Conservation (phyloP, 2,329 filamentous ascomycete species). For the Fusarium secorum region DNA sequence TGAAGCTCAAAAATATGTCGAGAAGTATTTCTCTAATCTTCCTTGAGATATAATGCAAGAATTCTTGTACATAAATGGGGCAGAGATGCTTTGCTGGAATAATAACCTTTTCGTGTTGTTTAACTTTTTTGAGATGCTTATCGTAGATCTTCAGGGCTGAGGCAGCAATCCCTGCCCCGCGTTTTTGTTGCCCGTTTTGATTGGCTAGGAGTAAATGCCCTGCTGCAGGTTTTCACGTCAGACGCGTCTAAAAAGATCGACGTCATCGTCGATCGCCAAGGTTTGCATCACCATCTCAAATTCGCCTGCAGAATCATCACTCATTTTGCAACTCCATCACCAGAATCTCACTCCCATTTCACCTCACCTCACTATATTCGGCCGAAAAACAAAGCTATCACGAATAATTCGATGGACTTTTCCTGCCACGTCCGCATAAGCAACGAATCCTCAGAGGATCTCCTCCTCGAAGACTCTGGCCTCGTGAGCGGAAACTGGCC, state of each 20-base stretch:
- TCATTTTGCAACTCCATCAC: not conserved
- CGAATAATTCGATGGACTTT: conserved; percentile 15
- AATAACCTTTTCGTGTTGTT: fast-evolving
- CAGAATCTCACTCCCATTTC: not conserved
- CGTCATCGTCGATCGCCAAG: conserved; percentile 6
- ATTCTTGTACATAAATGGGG: fast-evolving
- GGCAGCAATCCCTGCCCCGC: not conserved
- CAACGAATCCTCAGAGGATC: conserved; percentile 16
- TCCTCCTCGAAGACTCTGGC: conserved; percentile 22
- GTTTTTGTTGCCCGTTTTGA: fast-evolving
- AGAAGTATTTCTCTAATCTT: fast-evolving
- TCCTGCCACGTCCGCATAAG: conserved; percentile 17
- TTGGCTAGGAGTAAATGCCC: not conserved
- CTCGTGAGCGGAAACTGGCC: conserved; percentile 19
- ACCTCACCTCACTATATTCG: not conserved
- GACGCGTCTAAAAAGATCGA: not conserved
- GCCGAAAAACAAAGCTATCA: too few species aligned
- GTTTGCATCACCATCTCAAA: not conserved
- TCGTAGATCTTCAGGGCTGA: not conserved
- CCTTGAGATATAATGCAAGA: fast-evolving
- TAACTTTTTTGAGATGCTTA: not conserved
- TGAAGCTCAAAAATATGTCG: fast-evolving
- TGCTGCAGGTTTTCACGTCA: not conserved
- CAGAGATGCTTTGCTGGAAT: fast-evolving
- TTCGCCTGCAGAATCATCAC: not conserved